Base-by-base conservation (phyloP, 805 yeast species). In the Candida dendrica region DNA sequence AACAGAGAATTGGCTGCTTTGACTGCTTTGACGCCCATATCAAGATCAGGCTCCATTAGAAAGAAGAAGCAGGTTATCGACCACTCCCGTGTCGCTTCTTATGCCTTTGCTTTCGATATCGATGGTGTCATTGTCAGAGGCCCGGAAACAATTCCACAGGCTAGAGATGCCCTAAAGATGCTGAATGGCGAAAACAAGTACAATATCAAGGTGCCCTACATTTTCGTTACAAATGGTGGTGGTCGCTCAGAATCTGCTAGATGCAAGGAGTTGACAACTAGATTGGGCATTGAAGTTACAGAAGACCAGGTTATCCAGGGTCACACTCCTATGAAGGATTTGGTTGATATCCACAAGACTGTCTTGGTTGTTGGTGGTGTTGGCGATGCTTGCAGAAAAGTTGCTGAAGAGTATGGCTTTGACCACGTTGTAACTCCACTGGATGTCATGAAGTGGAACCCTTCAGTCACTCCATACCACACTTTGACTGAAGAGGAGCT, bases 101-200 rank as follows among this genome's bases (percentile, higher is more conserved):
- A 84, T 56, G 95, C 95, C 2, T 88, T 88, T 68, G 93, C 95
- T 34, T 88, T 89, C 60, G 96, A 89, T 64, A 88, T 88, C 42
- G 96, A 88, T 59, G 96, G 96, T 36, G 96, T 88, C 37, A 77
- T 88, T 37, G 79, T 88, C 48, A 73, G 85, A 46, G 95, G 96
- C 14, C 90, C 93, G 2, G 77, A 82, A 41, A 83, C 91, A 6
- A 82, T 88, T 38, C 90, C 93, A 0, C 81, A 84, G 54, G 95
- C 95, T 1, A 74, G 71, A 14, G 74, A 78, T 47, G 95, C 95
- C 6, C 64, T 88, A 50, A 71, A 72, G 47, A 58, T 84, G 68
- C 71, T 88, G 47, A 80, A 85, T 51, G 95, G 95, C 44, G 78
- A 78, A 33, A 88, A 88, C 65, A 71, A 77, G 55, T 80, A 84